These are phyloP conservation scores for Solanum phureja DNA, from an alignment of 257 asterid species.

Conservation along the genomic window DNA sequence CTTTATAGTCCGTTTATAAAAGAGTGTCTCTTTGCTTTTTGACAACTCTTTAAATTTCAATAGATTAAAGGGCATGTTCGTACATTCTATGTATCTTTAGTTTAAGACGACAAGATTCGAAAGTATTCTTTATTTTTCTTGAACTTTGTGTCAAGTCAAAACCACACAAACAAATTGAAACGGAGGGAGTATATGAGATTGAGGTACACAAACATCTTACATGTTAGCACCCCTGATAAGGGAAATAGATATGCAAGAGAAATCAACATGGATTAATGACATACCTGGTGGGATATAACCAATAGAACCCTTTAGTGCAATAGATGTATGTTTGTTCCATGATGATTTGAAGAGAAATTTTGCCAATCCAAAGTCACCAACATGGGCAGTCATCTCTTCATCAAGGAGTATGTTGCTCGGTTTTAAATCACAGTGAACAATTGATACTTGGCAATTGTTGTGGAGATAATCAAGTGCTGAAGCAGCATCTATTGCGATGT, in stretches of 20 bases:
- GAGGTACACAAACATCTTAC: not conserved
- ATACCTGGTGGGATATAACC: constrained; percentile 25
- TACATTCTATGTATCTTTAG: not conserved
- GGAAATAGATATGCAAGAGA: not conserved
- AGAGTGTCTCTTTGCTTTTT: not conserved
- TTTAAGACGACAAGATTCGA: not conserved
- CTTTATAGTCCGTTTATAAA: too few relatives aligned
- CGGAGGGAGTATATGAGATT: not conserved
- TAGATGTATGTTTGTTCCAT: constrained; percentile 1
- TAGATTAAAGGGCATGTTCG: not conserved
- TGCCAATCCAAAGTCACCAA: constrained; percentile 16
- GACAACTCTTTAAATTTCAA: not conserved
- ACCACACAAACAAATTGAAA: not conserved
- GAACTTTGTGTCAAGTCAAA: not conserved
- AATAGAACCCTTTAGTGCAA: constrained; percentile 12
- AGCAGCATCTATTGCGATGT: constrained; percentile 25
- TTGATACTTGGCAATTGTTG: constrained; percentile 4
- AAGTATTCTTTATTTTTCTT: not conserved
- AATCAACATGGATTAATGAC: not conserved
- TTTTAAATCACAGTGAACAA: constrained; percentile 17
- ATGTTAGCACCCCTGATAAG: not conserved
- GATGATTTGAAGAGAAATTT: not conserved
- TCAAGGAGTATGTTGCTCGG: constrained; percentile 17
- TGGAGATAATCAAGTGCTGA: constrained; percentile 29
- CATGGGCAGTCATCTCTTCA: constrained; percentile 7